phyloP scores from a whole-genome alignment of 2,329 filamentous ascomycete genomes.

The Diaporthe capsici region DNA sequence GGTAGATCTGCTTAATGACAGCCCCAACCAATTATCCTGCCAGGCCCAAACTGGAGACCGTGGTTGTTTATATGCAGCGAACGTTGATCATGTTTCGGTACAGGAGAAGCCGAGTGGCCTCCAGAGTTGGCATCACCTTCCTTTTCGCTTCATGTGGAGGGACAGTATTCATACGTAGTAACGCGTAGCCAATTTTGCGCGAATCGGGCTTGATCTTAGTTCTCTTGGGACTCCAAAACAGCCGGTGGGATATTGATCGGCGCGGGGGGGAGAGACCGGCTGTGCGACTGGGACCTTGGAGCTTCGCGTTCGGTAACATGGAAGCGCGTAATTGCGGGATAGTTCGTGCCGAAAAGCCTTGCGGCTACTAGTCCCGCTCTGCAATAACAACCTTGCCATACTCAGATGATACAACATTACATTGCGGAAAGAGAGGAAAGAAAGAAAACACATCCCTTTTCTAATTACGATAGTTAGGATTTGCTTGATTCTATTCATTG shows the following conservation, averaged over 20 bases:
- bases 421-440: too few species aligned
- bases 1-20: background rate
- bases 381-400: background rate
- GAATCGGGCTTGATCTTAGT: background rate
- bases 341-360: slow-evolving; percentile 6
- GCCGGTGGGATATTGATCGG: background rate
- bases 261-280: background rate
- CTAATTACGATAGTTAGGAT: too few species aligned
- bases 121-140: background rate
- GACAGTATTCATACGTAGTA: background rate
- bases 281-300: background rate
- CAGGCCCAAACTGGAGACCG: background rate
- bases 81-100: background rate
- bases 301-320: slow-evolving; percentile 4
- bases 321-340: slow-evolving; percentile 14
- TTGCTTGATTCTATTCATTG: too few species aligned
- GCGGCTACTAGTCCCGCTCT: background rate
- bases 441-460: too few species aligned
- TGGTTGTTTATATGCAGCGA: background rate
- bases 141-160: background rate
- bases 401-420: too few species aligned
- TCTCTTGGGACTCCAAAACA: background rate
- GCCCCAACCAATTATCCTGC: background rate
- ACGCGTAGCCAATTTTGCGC: background rate
- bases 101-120: slow-evolving; percentile 3